A percentile compares a stretch with the other conserved stretches of the same genome.
phyloP scores from a whole-genome alignment of 2,329 filamentous ascomycete species.

The Ophidiomyces ophidiicola region DNA sequence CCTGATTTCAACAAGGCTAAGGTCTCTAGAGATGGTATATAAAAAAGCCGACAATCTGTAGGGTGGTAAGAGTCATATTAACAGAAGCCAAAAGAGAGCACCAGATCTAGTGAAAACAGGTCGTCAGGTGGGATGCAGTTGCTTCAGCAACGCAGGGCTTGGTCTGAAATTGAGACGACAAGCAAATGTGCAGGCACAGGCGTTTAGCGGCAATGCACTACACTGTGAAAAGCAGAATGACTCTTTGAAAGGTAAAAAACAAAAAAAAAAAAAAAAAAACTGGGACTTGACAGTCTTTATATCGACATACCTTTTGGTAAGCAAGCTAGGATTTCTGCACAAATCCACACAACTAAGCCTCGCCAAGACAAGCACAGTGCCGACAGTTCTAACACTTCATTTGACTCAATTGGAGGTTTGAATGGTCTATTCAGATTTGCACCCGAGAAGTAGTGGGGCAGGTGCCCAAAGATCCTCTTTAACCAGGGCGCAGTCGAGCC shows the following conservation, averaged over 20 bases:
- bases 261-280: background rate
- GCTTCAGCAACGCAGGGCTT: conserved; percentile 1
- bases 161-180: background rate
- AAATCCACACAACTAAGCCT: conserved; percentile 2
- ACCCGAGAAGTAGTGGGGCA: too few species aligned
- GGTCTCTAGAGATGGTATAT: too few species aligned
- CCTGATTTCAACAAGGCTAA: too few species aligned
- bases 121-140: background rate
- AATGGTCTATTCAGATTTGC: too few species aligned
- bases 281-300: conserved; percentile 3
- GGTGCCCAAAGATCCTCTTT: too few species aligned
- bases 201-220: background rate
- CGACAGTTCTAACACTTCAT: background rate
- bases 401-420: too few species aligned
- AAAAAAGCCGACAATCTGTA: too few species aligned
- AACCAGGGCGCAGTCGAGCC: background rate
- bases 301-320: conserved; percentile 9
- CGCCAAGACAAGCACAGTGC: conserved; percentile 5
- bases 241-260: background rate
- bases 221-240: background rate
- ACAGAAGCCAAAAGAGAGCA: too few species aligned
- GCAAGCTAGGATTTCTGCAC: background rate
- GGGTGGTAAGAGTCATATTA: too few species aligned
- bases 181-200: background rate
- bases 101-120: too few species aligned